Conservation (phyloP, 2,329 filamentous ascomycete species). For the Ascochyta fabae region DNA sequence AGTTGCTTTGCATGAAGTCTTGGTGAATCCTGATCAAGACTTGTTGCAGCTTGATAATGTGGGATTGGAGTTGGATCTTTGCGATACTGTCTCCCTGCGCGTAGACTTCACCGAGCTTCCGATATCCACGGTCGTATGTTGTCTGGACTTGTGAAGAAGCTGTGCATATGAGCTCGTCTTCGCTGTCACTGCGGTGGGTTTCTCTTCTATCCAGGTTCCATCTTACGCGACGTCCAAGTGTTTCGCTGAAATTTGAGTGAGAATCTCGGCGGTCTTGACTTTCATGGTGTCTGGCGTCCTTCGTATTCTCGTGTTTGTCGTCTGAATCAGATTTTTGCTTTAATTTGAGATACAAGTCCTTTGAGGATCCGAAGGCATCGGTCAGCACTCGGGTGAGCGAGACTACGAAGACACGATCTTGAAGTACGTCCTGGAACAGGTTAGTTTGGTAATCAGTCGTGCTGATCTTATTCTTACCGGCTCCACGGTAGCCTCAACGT, state of each 20-base stretch:
- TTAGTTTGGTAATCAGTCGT: background rate
- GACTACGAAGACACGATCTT: conserved; percentile 36
- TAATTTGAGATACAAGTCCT: conserved; percentile 40
- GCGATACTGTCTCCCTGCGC: conserved; percentile 42
- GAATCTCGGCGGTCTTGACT: conserved; percentile 25
- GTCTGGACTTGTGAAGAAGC: conserved; percentile 32
- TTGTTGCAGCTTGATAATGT: conserved; percentile 43
- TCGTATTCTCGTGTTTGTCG: conserved; percentile 16
- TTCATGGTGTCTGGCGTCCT: conserved; percentile 1
- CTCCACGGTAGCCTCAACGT: background rate
- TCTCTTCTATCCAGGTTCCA: conserved; percentile 22
- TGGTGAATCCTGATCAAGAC: conserved; percentile 39
- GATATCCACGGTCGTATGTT: conserved; percentile 40
- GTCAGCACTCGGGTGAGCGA: conserved; percentile 40
- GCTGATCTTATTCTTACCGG: background rate
- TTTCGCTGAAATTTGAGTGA: conserved; percentile 21
- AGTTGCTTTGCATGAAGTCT: conserved; percentile 33
- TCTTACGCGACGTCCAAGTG: conserved; percentile 15
- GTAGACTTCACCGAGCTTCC: conserved; percentile 38
- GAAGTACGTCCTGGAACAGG: conserved; percentile 23
- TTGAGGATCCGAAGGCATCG: conserved; percentile 39
- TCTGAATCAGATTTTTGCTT: conserved; percentile 32
- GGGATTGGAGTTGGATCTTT: conserved; percentile 40
- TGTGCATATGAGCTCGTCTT: conserved; percentile 37
- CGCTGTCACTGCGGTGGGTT: conserved; percentile 31